Evolutionary conservation across 2,329 filamentous ascomycete species (phyloP), one percentile per base, ranked within the genome.

Genomic region (Hymenoscyphus infarciens): DNA sequence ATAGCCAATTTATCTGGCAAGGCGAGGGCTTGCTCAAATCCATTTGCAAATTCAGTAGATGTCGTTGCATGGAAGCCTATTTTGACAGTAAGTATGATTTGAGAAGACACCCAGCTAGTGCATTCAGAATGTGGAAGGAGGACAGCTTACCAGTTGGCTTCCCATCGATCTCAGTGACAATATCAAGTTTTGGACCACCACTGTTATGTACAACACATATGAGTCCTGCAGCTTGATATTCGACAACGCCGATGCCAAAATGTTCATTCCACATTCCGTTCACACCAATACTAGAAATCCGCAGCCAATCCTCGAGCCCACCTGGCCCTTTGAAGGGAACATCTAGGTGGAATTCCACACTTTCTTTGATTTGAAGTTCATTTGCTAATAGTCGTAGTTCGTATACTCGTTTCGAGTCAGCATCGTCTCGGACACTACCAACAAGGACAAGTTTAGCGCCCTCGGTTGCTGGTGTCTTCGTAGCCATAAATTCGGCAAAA

Each of bases 251-350:
- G 63, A 99, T 99, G 25, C 95, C 95, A 74, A 99, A 99, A 76
- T 99, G 95, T 78, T 99, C 95, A 75, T 97, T 98, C 94, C 95
- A 99, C 95, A 99, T 99, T 72, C 90, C 92, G 71, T 99, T 99
- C 33, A 96, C 92, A 57, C 95, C 95, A 1, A 99, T 85, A 19
- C 87, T 94, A 3, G 90, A 87, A 66, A 81, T 86, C 60, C 85
- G 80, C 64, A 98, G 80, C 85, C 91, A 92, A 52, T 52, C 45
- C 35, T 89, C 83, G 10, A 97, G 81, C 60, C 99, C 91, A 69
- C 92, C 85, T 3, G 90, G 86, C 3, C 45, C 45, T 52, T 52
- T 52, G 92, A 94, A 99, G 29, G 90, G 87, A 0, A 92, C 93
- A 74, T 99, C 93, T 61, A 92, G 87, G 66, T 96, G 85, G 74